These are phyloP conservation scores for Agarophyton chilense DNA, from an alignment of 23 red algal genomes.

Conservation along the genomic window DNA sequence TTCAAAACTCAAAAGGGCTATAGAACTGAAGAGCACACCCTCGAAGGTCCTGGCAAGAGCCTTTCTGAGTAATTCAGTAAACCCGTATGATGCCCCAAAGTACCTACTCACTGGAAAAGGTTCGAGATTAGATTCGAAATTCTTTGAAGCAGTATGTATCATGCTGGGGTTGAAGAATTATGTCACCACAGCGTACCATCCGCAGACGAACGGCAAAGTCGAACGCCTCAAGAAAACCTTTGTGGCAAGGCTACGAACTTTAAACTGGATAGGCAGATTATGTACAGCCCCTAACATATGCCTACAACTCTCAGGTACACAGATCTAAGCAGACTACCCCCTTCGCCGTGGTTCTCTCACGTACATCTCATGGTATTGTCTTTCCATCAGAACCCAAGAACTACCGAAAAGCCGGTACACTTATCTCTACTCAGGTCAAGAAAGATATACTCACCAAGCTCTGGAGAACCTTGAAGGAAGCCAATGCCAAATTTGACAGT, in stretches of 20 bases:
- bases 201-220: conserved; percentile 15
- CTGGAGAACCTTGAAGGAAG: neutral
- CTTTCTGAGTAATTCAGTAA: conserved; percentile 10
- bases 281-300: too few species aligned
- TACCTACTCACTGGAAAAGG: conserved; percentile 42
- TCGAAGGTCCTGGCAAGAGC: too few species aligned
- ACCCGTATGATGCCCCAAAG: neutral
- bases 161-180: neutral
- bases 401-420: neutral
- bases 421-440: too few species aligned
- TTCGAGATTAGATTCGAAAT: too few species aligned
- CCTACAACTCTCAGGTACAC: too few species aligned
- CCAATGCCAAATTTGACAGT: neutral
- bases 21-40: neutral
- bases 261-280: conserved; percentile 14
- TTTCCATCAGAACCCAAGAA: neutral
- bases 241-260: neutral
- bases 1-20: conserved; percentile 11
- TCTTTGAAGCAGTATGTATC: too few species aligned
- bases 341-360: conserved; percentile 29
- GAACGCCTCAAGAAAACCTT: conserved; percentile 39
- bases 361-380: neutral
- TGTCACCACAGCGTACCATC: conserved; percentile 52
- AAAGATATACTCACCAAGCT: too few species aligned
- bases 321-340: neutral